These are phyloP conservation scores for Colletotrichum brevisporum DNA, from an alignment of 2,329 filamentous ascomycete genomes.

Conservation along the genomic window DNA sequence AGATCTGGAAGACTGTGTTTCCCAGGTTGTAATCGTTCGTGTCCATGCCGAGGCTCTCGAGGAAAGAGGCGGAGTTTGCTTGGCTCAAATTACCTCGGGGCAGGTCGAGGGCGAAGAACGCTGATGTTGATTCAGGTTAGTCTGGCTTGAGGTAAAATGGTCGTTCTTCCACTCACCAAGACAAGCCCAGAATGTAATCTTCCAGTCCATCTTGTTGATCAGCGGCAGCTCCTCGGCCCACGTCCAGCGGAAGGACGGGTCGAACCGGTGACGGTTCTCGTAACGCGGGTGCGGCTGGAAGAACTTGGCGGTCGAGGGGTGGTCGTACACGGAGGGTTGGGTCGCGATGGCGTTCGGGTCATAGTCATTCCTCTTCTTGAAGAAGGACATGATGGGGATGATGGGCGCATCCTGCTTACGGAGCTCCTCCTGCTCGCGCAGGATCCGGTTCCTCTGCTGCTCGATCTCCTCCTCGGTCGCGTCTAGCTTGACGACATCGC, in stretches of 20 bases:
- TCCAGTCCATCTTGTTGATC: slow-evolving; percentile 48
- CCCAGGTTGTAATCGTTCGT: slow-evolving; percentile 67
- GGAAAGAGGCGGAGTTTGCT: slow-evolving; percentile 46
- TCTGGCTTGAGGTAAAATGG: neutral
- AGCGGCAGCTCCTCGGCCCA: slow-evolving; percentile 50
- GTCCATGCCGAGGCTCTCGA: slow-evolving; percentile 56
- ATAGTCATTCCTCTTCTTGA: slow-evolving; percentile 40
- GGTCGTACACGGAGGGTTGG: slow-evolving; percentile 61
- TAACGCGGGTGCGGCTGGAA: slow-evolving; percentile 48
- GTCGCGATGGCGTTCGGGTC: slow-evolving; percentile 50
- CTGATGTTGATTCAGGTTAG: slow-evolving; percentile 6
- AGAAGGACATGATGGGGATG: slow-evolving; percentile 45
- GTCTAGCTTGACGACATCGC: slow-evolving; percentile 3
- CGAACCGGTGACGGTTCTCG: slow-evolving; percentile 52
- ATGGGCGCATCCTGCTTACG: slow-evolving; percentile 44
- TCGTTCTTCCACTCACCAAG: slow-evolving; percentile 5
- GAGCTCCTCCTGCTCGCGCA: slow-evolving; percentile 40
- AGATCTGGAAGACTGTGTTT: slow-evolving; percentile 67
- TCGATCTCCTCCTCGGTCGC: slow-evolving; percentile 33
- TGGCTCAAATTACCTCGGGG: slow-evolving; percentile 45
- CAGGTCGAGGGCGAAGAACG: slow-evolving; percentile 46
- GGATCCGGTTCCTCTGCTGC: slow-evolving; percentile 22
- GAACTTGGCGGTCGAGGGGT: slow-evolving; percentile 57
- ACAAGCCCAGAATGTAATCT: slow-evolving; percentile 42
- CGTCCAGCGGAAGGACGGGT: slow-evolving; percentile 51